A percentile compares a stretch with the other conserved stretches of the same genome.
These are phyloP conservation scores for Toxoplasma gondii DNA, from an alignment of 169 alveolate genomes.

Conservation along the genomic window DNA sequence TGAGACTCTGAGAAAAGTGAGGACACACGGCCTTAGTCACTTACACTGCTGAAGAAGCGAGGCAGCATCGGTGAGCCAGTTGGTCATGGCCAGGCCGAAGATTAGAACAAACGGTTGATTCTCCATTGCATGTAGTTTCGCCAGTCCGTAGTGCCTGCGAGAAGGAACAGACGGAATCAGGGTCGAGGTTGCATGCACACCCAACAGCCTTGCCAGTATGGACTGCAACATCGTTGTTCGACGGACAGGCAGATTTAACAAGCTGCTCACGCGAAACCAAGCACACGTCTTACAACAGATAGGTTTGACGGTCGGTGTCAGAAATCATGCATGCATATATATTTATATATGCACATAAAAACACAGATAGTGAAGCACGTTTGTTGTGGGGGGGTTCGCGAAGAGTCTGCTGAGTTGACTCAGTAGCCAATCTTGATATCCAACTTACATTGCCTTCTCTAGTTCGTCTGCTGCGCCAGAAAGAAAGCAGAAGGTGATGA, in stretches of 20 bases:
- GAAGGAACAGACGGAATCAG: background rate
- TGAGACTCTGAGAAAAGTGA: too few species aligned
- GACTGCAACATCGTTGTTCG: background rate
- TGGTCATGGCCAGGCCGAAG: conserved; percentile 1
- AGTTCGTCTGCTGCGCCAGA: conserved; percentile 30
- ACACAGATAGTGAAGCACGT: too few species aligned
- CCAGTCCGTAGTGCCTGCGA: conserved; percentile 12
- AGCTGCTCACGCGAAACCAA: background rate
- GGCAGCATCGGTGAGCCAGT: conserved; percentile 4
- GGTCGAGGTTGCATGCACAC: background rate
- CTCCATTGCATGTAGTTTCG: conserved; percentile 18
- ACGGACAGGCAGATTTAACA: background rate
- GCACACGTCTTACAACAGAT: background rate
- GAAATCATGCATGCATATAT: background rate
- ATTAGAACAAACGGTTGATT: background rate
- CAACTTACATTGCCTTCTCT: background rate
- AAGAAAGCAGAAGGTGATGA: conserved; percentile 24
- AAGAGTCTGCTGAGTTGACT: too few species aligned
- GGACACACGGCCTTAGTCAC: too few species aligned
- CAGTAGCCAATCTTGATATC: background rate
- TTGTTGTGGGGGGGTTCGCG: too few species aligned
- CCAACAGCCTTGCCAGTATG: background rate
- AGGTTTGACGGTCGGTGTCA: too few species aligned
- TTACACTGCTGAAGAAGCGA: background rate
- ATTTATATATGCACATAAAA: background rate